Percentiles rank a stretch among this genome's conserved stretches.
These are phyloP conservation scores for Hanseniaspora sp. DNA, from an alignment of 1,139 yeast species.

Conservation along the genomic window DNA sequence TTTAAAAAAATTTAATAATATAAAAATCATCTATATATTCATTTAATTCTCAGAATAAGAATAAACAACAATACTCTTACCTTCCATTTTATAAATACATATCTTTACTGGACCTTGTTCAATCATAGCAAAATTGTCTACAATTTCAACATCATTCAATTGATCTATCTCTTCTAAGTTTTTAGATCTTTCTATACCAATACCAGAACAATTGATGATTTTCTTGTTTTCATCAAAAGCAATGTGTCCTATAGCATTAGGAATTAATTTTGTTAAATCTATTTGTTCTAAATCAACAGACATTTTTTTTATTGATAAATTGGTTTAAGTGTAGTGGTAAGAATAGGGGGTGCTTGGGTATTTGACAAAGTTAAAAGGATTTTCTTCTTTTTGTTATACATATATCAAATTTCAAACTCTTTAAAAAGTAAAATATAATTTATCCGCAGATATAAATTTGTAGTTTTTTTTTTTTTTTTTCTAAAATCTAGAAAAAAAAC, in stretches of 20 bases:
- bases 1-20: too few species aligned
- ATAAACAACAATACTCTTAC: constrained; percentile 25
- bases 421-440: too few species aligned
- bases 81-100: constrained; percentile 24
- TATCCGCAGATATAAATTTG: too few species aligned
- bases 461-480: too few species aligned
- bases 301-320: background rate
- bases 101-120: constrained; percentile 21
- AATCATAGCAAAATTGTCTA: constrained; percentile 25
- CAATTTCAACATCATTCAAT: constrained; percentile 22
- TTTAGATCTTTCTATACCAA: constrained; percentile 24
- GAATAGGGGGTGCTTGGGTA: constrained; percentile 27
- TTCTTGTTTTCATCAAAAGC: constrained; percentile 28
- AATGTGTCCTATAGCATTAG: constrained; percentile 26
- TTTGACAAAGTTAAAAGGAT: too few species aligned
- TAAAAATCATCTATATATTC: too few species aligned
- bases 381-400: too few species aligned
- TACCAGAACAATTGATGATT: constrained; percentile 26
- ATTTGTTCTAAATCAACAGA: constrained; percentile 13
- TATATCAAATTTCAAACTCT: too few species aligned
- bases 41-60: constrained; percentile 15
- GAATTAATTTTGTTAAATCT: constrained; percentile 19
- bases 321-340: too few species aligned
- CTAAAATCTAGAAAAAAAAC: too few species aligned
- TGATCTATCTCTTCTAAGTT: constrained; percentile 22